Conservation (phyloP, 192 early-diverging fungal genomes). For the Helicostylum pulchrum region DNA sequence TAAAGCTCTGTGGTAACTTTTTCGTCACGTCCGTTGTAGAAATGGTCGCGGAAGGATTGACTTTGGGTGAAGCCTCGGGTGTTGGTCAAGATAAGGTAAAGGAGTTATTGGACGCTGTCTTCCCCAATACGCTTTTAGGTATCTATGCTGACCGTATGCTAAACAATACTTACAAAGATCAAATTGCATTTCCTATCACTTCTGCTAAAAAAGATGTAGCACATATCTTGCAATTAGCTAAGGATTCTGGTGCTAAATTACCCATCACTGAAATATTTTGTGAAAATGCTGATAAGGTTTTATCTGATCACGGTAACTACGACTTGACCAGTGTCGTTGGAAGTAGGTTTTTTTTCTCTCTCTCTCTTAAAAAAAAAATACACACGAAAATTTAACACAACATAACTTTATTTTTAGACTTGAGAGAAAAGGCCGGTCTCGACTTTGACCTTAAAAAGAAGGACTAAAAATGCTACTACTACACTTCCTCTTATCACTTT, state of each 20-base stretch:
- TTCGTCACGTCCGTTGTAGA: slow-evolving; percentile 57
- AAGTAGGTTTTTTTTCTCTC: slow-evolving; percentile 11
- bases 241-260: slow-evolving; percentile 31
- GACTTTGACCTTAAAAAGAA: slow-evolving; percentile 12
- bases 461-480: not conserved
- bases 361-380: not conserved
- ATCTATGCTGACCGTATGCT: slow-evolving; percentile 50
- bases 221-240: slow-evolving; percentile 40
- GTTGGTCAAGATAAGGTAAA: slow-evolving; percentile 49
- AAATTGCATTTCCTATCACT: slow-evolving; percentile 38
- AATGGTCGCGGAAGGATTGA: slow-evolving; percentile 60
- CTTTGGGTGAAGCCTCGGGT: slow-evolving; percentile 50
- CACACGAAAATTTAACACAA: not conserved
- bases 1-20: slow-evolving; percentile 71
- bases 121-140: slow-evolving; percentile 43
- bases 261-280: slow-evolving; percentile 35
- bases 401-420: not conserved
- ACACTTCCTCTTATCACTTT: too few species aligned
- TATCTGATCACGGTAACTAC: slow-evolving; percentile 3
- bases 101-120: slow-evolving; percentile 49
- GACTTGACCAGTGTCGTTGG: slow-evolving; percentile 36
- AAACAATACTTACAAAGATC: slow-evolving; percentile 33
- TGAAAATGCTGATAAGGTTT: slow-evolving; percentile 7
- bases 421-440: slow-evolving; percentile 3
- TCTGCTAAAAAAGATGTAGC: slow-evolving; percentile 45